Percentiles rank a stretch among this genome's conserved stretches.
These are phyloP conservation scores for Artomyces pyxidatus DNA, from an alignment of 768 basidiomycete species.

Conservation along the genomic window DNA sequence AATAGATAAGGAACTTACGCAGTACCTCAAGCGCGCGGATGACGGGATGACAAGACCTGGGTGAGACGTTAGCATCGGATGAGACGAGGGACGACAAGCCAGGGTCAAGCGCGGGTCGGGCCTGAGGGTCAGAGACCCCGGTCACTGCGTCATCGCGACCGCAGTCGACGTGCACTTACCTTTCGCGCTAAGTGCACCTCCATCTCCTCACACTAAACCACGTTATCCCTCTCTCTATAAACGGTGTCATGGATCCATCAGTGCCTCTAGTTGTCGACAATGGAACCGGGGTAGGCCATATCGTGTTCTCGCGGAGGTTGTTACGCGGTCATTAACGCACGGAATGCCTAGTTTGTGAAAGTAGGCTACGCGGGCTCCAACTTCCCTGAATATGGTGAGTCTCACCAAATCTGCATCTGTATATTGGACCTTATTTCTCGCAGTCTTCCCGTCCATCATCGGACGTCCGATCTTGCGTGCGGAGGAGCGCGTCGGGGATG, in stretches of 20 bases:
- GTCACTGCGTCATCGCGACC: too few species aligned
- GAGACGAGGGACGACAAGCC: too few species aligned
- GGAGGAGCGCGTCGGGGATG: constrained; percentile 84
- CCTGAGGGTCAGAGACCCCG: too few species aligned
- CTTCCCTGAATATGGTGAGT: constrained; percentile 52
- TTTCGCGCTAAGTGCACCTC: too few species aligned
- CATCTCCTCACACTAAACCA: too few species aligned
- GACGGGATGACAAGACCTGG: too few species aligned
- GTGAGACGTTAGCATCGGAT: too few species aligned
- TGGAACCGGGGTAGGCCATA: constrained; percentile 53
- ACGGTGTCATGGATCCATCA: constrained; percentile 25
- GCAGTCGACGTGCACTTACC: too few species aligned
- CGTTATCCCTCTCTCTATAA: background rate
- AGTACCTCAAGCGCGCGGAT: too few species aligned
- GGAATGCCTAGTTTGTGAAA: constrained; percentile 44
- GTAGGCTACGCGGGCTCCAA: constrained; percentile 58
- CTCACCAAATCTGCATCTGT: background rate
- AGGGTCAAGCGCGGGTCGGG: too few species aligned
- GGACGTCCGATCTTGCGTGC: constrained; percentile 96
- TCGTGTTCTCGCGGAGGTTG: too few species aligned
- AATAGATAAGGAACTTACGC: too few species aligned
- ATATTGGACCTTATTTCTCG: background rate
- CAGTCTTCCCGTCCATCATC: constrained; percentile 94
- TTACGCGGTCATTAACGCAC: background rate
- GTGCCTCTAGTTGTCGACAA: constrained; percentile 51